Conservation (phyloP, 345 rosid species). For the Garcia nutans region DNA sequence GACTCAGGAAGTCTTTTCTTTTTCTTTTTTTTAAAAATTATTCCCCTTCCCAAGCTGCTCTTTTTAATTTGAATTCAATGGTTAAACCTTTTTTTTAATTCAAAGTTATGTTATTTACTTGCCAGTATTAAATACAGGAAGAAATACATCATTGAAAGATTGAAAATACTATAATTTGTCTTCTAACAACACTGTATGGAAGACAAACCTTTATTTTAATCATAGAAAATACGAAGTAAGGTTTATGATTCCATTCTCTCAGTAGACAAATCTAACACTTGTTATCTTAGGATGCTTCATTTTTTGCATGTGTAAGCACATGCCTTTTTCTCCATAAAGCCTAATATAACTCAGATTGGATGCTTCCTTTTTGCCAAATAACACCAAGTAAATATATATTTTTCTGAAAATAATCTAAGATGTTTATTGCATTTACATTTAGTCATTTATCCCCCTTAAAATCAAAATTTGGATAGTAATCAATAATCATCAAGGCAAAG, state of each 20-base stretch:
- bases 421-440: neutral
- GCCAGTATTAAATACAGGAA: too few species aligned
- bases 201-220: neutral
- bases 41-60: too few species aligned
- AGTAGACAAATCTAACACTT: neutral
- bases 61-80: too few species aligned
- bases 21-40: too few species aligned
- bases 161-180: neutral
- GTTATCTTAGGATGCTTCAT: constrained; percentile 17
- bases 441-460: neutral
- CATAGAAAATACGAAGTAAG: neutral
- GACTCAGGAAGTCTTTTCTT: too few species aligned
- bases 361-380: neutral
- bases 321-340: constrained; percentile 17
- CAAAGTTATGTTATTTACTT: too few species aligned
- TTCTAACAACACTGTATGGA: neutral
- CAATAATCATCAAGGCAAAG: neutral
- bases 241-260: neutral
- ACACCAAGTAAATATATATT: neutral
- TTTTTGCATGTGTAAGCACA: constrained; percentile 18
- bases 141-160: neutral
- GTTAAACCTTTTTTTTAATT: too few species aligned
- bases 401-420: too few species aligned
- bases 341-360: neutral
- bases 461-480: too few species aligned